Conservation (phyloP, 176 grass and related monocot species). For the Musa acuminata region DNA sequence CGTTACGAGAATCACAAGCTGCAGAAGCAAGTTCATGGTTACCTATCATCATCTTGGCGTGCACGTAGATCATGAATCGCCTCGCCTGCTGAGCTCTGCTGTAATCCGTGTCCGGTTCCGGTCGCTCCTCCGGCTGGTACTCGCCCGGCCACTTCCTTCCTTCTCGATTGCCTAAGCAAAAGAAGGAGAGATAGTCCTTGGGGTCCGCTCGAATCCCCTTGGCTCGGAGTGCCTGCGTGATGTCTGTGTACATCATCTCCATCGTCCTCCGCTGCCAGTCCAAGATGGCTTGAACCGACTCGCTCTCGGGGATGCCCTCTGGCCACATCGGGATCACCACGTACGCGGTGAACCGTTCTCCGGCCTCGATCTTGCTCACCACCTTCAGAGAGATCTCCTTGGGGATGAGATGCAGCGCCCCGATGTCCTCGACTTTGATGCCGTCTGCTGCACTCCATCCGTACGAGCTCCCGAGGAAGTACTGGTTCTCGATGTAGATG, state of each 20-base stretch:
- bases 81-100: slow-evolving; percentile 61
- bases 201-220: slow-evolving; percentile 62
- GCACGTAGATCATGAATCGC: slow-evolving; percentile 97
- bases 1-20: neutral
- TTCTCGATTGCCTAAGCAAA: slow-evolving; percentile 83
- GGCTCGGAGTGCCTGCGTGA: slow-evolving; percentile 48
- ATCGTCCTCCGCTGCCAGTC: slow-evolving; percentile 84
- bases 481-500: slow-evolving; percentile 76
- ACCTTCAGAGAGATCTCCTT: slow-evolving; percentile 88
- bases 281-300: slow-evolving; percentile 83
- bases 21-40: neutral
- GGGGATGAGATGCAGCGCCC: slow-evolving; percentile 73
- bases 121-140: slow-evolving; percentile 48
- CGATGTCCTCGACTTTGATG: slow-evolving; percentile 51
- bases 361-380: slow-evolving; percentile 74
- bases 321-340: slow-evolving; percentile 96
- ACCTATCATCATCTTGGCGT: slow-evolving; percentile 98
- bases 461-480: slow-evolving; percentile 61
- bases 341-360: slow-evolving; percentile 61
- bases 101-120: slow-evolving; percentile 55
- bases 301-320: slow-evolving; percentile 76
- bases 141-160: slow-evolving; percentile 40
- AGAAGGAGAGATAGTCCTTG: slow-evolving; percentile 86
- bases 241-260: slow-evolving; percentile 95
- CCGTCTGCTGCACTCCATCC: slow-evolving; percentile 27